Evolutionary conservation across 2,329 filamentous ascomycete species (phyloP), one percentile per base, ranked within the genome.

Genomic region (Elsinoe batatas): DNA sequence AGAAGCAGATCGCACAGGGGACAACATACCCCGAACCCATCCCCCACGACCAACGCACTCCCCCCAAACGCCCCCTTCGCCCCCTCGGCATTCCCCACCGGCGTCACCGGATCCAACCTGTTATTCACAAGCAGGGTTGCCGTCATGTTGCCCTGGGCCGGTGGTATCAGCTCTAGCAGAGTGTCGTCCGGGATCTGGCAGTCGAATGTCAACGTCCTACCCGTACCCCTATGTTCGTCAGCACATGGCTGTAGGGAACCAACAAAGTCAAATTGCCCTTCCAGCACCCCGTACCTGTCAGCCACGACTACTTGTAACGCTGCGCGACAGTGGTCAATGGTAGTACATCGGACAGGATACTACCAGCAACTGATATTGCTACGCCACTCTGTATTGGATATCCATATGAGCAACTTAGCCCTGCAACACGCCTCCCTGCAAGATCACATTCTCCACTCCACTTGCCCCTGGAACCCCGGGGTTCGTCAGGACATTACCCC

Each of bases 381-480:
- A n/a, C n/a, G n/a, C n/a, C n/a, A n/a, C n/a, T n/a, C n/a, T n/a
- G n/a, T n/a, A n/a, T 6, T 26, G 3, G 22, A 26, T 26, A 3
- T 6, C 22, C 6, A 26, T 6, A 3, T 6, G 3, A 3, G 22
- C 22, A 6, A 62, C 18, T 20, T 22, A 51, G 32, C 10, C 32
- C 17, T 37, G 30, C 11, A 36, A 51, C 6, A 37, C n/a, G 13
- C 56, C 57, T 12, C 64, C 69, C 17, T 56, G 26, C 3, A 42
- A 4, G 3, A 67, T 53, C 1, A 69, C 64, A 17, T 69, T 63
- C 4, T 59, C 51, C 12, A 70, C 62, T 15, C 73, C 73, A 7
- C 69, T 65, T 10, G 70, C 72, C 17, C 73, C 72, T 2, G 72
- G 72, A 1, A 73, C 73, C 3, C 72, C 72, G 5, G 73, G 73